Conservation (phyloP, 345 rosid genomes). For the Trapa bicornis region DNA sequence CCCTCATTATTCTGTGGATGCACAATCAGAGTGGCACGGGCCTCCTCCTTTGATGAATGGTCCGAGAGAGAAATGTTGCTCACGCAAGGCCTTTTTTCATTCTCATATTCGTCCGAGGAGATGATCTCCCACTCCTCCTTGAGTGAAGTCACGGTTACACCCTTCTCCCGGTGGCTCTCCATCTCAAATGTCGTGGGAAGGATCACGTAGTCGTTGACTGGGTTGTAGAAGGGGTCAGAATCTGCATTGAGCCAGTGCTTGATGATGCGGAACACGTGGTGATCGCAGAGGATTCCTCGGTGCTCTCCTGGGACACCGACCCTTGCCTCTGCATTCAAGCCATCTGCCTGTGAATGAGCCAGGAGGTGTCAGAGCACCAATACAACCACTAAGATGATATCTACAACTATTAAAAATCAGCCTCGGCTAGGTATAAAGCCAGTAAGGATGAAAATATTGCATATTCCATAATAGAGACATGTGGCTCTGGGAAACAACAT, state of each 20-base stretch:
- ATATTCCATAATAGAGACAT: not conserved
- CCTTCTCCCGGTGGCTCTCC: slow-evolving; percentile 47
- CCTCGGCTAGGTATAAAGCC: not conserved
- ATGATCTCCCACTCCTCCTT: slow-evolving; percentile 89
- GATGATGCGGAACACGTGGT: slow-evolving; percentile 71
- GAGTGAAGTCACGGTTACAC: slow-evolving; percentile 58
- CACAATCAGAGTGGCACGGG: slow-evolving; percentile 46
- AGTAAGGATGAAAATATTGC: not conserved
- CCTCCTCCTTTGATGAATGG: slow-evolving; percentile 32
- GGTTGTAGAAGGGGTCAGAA: slow-evolving; percentile 80
- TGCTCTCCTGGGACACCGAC: slow-evolving; percentile 94
- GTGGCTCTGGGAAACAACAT: not conserved
- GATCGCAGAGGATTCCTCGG: slow-evolving; percentile 78
- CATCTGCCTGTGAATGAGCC: slow-evolving; percentile 54
- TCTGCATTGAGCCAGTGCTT: slow-evolving; percentile 86
- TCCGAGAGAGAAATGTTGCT: slow-evolving; percentile 54
- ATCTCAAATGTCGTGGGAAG: slow-evolving; percentile 61
- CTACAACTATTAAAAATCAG: no score
- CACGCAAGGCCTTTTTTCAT: slow-evolving; percentile 15
- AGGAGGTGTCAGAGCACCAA: not conserved
- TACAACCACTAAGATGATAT: not conserved
- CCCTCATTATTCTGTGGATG: slow-evolving; percentile 42
- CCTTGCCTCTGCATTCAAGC: slow-evolving; percentile 83
- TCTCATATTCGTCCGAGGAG: slow-evolving; percentile 19
- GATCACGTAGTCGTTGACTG: slow-evolving; percentile 74